phyloP scores from a whole-genome alignment of 2,329 filamentous ascomycete species.

The Hymenoscyphus salicellus region DNA sequence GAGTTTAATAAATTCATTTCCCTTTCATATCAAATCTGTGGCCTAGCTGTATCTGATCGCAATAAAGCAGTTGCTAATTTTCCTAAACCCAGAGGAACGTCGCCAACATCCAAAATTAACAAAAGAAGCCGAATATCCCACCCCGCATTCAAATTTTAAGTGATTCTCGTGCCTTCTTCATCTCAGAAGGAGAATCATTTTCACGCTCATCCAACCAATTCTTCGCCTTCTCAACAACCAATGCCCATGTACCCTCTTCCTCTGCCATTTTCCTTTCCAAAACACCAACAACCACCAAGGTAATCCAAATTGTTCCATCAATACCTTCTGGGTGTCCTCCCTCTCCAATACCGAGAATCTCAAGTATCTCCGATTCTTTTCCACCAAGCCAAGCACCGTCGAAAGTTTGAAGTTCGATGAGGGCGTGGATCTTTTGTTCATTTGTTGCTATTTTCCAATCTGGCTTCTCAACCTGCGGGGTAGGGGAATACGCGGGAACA shows the following conservation, averaged over 20 bases:
- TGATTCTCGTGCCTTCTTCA: neutral
- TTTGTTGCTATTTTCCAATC: conserved; percentile 8
- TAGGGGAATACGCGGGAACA: neutral
- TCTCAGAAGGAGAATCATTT: neutral
- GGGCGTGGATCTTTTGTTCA: conserved; percentile 37
- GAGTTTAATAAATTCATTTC: too few species aligned
- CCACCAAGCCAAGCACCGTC: conserved; percentile 48
- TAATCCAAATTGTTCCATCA: conserved; percentile 27
- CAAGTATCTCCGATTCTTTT: conserved; percentile 18
- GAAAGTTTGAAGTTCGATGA: conserved; percentile 57
- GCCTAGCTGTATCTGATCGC: too few species aligned
- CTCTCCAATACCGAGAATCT: conserved; percentile 10
- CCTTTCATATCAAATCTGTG: too few species aligned
- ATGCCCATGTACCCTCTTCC: conserved; percentile 58
- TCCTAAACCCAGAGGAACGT: too few species aligned
- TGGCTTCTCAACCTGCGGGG: neutral
- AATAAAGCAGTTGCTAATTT: too few species aligned
- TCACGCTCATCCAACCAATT: conserved; percentile 43
- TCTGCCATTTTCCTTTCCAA: conserved; percentile 45
- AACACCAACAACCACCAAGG: conserved; percentile 45
- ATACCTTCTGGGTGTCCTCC: conserved; percentile 11
- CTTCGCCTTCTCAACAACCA: conserved; percentile 60
- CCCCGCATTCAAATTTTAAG: neutral
- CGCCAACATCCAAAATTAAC: neutral
- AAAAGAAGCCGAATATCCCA: neutral